Evolutionary conservation across 1,139 yeast species (phyloP).

Genomic region (Pichia sp.): DNA sequence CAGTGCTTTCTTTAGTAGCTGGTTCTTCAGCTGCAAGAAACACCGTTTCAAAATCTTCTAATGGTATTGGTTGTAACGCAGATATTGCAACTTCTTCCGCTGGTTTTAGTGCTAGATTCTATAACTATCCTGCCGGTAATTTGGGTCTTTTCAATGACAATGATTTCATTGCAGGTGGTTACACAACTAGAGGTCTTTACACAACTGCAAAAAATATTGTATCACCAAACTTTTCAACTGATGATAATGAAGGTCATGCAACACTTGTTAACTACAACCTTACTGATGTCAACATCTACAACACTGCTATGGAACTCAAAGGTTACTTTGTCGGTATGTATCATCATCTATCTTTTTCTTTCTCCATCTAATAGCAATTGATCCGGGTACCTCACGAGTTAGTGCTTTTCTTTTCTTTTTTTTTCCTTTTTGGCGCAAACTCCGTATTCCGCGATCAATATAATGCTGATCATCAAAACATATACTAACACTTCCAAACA

Average conservation of each 20-base stretch:
- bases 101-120: slow-evolving; percentile 13
- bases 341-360: not conserved
- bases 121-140: slow-evolving; percentile 5
- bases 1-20: slow-evolving; percentile 3
- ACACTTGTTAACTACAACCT: slow-evolving; percentile 4
- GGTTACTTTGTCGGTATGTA: slow-evolving; percentile 11
- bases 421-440: no score
- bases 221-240: slow-evolving; percentile 10
- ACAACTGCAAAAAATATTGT: slow-evolving; percentile 8
- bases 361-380: no score
- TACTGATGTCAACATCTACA: slow-evolving; percentile 3
- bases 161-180: slow-evolving; percentile 7
- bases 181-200: not conserved
- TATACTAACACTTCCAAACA: not conserved
- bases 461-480: no score
- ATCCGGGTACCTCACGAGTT: no score
- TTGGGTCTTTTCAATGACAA: slow-evolving; percentile 5
- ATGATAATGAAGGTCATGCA: not conserved
- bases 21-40: slow-evolving; percentile 3
- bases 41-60: slow-evolving; percentile 4
- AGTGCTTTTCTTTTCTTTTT: no score
- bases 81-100: slow-evolving; percentile 9
- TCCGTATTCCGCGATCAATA: no score
- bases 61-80: slow-evolving; percentile 9
- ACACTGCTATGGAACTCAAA: slow-evolving; percentile 4